These are phyloP conservation scores for Talaromyces sp. DNA, from an alignment of 2,329 filamentous ascomycete species.

Conservation along the genomic window DNA sequence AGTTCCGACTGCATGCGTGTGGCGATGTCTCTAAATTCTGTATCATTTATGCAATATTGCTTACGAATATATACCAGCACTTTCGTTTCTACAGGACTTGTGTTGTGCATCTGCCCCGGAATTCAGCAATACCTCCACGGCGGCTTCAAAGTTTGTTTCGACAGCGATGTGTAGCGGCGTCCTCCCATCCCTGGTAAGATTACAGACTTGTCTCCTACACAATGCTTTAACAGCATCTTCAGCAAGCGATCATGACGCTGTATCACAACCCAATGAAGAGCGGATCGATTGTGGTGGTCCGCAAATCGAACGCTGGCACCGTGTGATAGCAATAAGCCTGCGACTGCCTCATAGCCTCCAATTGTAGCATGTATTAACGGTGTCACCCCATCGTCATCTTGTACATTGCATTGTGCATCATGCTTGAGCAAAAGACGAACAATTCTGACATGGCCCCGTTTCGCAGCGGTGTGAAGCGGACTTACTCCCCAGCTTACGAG, in stretches of 20 bases:
- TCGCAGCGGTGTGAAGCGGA: conserved; percentile 22
- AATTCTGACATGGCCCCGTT: conserved; percentile 23
- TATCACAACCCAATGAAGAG: not conserved
- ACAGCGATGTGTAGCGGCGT: not conserved
- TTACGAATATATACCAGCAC: too few species aligned
- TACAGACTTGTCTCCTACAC: not conserved
- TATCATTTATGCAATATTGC: too few species aligned
- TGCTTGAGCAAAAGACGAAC: not conserved
- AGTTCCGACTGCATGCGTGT: too few species aligned
- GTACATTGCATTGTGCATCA: not conserved
- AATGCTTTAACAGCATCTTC: not conserved
- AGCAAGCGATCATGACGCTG: not conserved
- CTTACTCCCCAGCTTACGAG: conserved; percentile 11
- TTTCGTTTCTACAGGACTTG: not conserved
- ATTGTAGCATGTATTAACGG: conserved; percentile 1
- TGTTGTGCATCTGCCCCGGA: not conserved
- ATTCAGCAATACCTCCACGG: not conserved
- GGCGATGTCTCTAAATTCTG: too few species aligned
- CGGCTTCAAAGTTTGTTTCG: not conserved
- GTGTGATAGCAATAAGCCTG: not conserved
- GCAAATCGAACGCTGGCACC: not conserved
- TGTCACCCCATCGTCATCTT: not conserved
- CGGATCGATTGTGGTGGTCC: not conserved
- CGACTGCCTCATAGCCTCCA: not conserved
- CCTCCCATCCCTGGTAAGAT: not conserved